Evolutionary conservation across 768 basidiomycete genomes (phyloP).

Genomic region (Trametes coccinea): DNA sequence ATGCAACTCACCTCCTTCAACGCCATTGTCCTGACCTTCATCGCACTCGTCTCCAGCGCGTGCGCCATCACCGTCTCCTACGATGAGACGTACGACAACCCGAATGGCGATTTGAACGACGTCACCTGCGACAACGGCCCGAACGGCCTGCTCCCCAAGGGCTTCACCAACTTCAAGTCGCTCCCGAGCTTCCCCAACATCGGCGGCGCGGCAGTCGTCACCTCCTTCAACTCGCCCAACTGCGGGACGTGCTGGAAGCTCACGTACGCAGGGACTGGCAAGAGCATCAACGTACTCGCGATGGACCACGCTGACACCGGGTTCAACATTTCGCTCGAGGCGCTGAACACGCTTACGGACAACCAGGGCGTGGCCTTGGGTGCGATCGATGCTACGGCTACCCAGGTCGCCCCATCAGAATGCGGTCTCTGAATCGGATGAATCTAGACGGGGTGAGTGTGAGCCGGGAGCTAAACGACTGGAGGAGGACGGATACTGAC

Average conservation of each 20-base stretch:
- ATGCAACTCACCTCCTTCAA: constrained; percentile 32
- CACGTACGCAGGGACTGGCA: constrained; percentile 24
- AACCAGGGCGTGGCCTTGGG: constrained; percentile 49
- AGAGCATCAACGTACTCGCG: constrained; percentile 33
- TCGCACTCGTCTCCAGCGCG: constrained; percentile 18
- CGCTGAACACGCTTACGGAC: constrained; percentile 39
- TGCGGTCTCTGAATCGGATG: constrained; percentile 47
- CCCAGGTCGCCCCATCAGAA: constrained; percentile 43
- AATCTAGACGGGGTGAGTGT: not conserved
- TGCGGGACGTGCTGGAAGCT: constrained; percentile 40
- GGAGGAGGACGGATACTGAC: not conserved
- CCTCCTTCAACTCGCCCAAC: constrained; percentile 30
- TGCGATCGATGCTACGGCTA: constrained; percentile 45
- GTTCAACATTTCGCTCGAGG: constrained; percentile 38
- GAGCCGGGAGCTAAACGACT: not conserved
- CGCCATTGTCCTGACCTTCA: constrained; percentile 22
- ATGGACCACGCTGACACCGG: constrained; percentile 34
- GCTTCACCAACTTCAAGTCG: constrained; percentile 38
- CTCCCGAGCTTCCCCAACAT: constrained; percentile 40
- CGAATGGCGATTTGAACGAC: constrained; percentile 25
- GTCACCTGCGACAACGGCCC: constrained; percentile 42
- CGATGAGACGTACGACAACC: constrained; percentile 40
- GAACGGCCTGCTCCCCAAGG: constrained; percentile 38
- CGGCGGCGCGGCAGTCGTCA: constrained; percentile 36
- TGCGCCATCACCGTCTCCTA: constrained; percentile 35